Conservation (phyloP, 2,329 filamentous ascomycete species). For the Penicillium palitans region DNA sequence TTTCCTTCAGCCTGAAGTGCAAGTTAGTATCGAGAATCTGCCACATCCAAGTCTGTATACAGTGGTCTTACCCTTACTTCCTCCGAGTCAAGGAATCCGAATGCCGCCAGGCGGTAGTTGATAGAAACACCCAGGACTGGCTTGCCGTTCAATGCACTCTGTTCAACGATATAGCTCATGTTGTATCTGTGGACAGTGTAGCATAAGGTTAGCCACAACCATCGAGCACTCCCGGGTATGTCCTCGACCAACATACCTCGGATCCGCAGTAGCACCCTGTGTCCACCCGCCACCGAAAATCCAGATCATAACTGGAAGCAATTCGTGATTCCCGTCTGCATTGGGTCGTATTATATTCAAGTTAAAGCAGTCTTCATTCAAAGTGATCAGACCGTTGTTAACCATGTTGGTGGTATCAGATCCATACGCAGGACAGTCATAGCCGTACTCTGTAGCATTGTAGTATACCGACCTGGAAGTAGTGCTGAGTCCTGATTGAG, state of each 20-base stretch:
- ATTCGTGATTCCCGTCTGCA: background rate
- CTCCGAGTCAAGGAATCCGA: slow-evolving; percentile 35
- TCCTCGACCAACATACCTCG: slow-evolving; percentile 22
- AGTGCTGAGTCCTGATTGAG: background rate
- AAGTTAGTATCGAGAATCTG: background rate
- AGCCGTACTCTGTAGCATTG: slow-evolving; percentile 33
- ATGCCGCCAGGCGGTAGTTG: slow-evolving; percentile 33
- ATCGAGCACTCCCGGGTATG: background rate
- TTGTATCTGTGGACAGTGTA: slow-evolving; percentile 26
- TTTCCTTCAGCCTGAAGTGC: slow-evolving; percentile 27
- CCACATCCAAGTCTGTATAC: background rate
- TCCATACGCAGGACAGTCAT: slow-evolving; percentile 35
- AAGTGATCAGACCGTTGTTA: slow-evolving; percentile 18
- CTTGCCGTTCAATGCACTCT: slow-evolving; percentile 30
- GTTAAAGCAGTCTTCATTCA: slow-evolving; percentile 32
- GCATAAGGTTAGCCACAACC: background rate
- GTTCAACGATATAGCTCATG: slow-evolving; percentile 34
- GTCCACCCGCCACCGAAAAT: slow-evolving; percentile 36
- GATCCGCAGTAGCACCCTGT: slow-evolving; percentile 34
- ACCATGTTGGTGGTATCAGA: slow-evolving; percentile 30
- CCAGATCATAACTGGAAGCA: slow-evolving; percentile 34
- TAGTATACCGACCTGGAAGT: slow-evolving; percentile 17
- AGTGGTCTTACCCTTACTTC: slow-evolving; percentile 28
- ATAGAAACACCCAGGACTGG: slow-evolving; percentile 35
- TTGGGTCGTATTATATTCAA: slow-evolving; percentile 29